These are phyloP conservation scores for Athelia psychrophila DNA, from an alignment of 1,284 basidiomycete species.

Conservation along the genomic window DNA sequence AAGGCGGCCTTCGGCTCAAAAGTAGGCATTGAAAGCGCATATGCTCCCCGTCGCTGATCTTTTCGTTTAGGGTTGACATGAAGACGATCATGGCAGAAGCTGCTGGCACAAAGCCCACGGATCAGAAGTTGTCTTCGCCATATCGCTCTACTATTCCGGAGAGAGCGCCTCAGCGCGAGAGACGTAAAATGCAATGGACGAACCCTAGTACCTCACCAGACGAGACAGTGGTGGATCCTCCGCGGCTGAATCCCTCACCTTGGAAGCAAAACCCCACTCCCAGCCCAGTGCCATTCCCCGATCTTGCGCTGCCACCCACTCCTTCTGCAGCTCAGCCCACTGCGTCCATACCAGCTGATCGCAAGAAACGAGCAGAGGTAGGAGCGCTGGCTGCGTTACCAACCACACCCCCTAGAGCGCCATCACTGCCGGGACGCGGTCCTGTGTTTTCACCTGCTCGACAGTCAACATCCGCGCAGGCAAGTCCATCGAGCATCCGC, in stretches of 20 bases:
- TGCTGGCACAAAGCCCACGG: constrained; percentile 29
- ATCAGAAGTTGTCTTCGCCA: constrained; percentile 3
- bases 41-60: background rate
- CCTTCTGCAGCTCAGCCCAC: constrained; percentile 7
- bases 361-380: too few relatives aligned
- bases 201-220: background rate
- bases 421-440: constrained; percentile 40
- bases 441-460: constrained; percentile 59
- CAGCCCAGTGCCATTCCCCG: background rate
- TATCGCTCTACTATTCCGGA: constrained; percentile 11
- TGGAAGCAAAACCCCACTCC: background rate
- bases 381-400: background rate
- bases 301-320: background rate
- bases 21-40: constrained; percentile 31
- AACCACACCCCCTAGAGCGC: background rate
- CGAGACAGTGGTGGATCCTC: background rate
- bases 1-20: constrained; percentile 30
- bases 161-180: constrained; percentile 3
- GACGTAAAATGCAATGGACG: background rate
- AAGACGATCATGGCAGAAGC: constrained; percentile 85
- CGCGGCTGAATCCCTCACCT: background rate
- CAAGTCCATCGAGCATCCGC: constrained; percentile 29
- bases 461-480: constrained; percentile 28
- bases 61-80: constrained; percentile 65
- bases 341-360: too few relatives aligned